These are phyloP conservation scores for Trichoderma hamatum DNA, from an alignment of 2,329 filamentous ascomycete species.

Conservation along the genomic window DNA sequence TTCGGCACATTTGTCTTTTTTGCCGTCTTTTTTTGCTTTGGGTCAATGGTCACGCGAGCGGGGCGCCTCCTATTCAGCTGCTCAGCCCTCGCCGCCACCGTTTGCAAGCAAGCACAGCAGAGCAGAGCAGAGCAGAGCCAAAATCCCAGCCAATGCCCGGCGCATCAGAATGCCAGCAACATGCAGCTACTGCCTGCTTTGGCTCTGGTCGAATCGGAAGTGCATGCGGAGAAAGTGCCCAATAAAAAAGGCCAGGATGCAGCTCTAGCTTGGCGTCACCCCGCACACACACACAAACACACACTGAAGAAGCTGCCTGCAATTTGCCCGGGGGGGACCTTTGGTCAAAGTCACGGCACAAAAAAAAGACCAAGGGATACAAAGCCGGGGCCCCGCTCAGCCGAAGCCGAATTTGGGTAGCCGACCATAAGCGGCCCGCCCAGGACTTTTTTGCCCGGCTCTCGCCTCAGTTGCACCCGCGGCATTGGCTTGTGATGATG, in stretches of 20 bases:
- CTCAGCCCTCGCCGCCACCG: not conserved
- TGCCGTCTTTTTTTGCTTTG: not conserved
- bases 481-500: conserved; percentile 12
- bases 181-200: not conserved
- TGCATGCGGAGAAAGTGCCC: conserved; percentile 19
- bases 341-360: conserved; percentile 8
- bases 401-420: conserved; percentile 24
- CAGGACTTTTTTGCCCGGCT: not conserved
- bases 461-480: not conserved
- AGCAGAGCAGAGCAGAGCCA: not conserved
- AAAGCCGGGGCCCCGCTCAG: conserved; percentile 16
- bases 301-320: not conserved
- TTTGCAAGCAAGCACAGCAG: not conserved
- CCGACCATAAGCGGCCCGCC: conserved; percentile 26
- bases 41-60: conserved; percentile 26
- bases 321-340: not conserved
- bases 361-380: not conserved
- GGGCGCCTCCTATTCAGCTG: conserved; percentile 22
- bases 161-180: not conserved
- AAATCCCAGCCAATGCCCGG: not conserved
- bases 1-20: not conserved
- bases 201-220: conserved; percentile 16
- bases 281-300: not conserved
- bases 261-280: conserved; percentile 17
- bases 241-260: conserved; percentile 11